Evolutionary conservation across 306 rosid genomes (phyloP).

Genomic region (Crataegus laevigata): DNA sequence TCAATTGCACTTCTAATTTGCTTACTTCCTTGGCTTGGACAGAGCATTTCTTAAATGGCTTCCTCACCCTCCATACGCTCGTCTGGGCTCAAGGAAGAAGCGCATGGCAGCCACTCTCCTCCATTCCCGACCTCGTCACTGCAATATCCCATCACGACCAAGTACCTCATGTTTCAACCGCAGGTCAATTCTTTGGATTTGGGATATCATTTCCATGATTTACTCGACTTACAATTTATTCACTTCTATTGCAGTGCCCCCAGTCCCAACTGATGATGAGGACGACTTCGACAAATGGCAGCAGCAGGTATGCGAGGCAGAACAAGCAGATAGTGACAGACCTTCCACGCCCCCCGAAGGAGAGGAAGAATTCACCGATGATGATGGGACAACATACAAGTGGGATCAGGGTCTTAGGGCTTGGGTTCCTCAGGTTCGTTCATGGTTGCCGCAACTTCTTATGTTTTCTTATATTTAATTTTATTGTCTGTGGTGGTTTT

Average conservation of each 20-base stretch:
- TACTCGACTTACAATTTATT: slow-evolving; percentile 16
- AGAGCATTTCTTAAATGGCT: slow-evolving; percentile 85
- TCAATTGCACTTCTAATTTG: slow-evolving; percentile 40
- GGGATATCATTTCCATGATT: background rate
- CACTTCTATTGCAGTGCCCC: slow-evolving; percentile 34
- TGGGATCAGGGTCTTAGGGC: slow-evolving; percentile 74
- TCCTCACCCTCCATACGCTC: slow-evolving; percentile 49
- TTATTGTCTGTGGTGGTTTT: background rate
- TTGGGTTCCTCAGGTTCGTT: slow-evolving; percentile 89
- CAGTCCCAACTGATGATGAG: slow-evolving; percentile 30
- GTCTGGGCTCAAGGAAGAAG: slow-evolving; percentile 89
- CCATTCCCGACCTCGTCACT: slow-evolving; percentile 52
- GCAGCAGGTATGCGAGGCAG: background rate
- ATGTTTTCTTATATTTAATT: background rate
- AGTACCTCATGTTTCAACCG: slow-evolving; percentile 26
- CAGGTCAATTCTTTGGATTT: slow-evolving; percentile 36
- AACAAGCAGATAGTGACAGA: slow-evolving; percentile 49
- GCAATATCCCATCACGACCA: slow-evolving; percentile 29
- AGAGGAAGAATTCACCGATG: slow-evolving; percentile 91
- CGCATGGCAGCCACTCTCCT: slow-evolving; percentile 75
- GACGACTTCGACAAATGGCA: slow-evolving; percentile 77
- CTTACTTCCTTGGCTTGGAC: slow-evolving; percentile 44
- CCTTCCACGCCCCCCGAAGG: slow-evolving; percentile 93
- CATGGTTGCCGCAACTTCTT: background rate
- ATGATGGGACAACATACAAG: slow-evolving; percentile 83